These are phyloP conservation scores for Neoscytalidium dimidiatum DNA, from an alignment of 2,329 filamentous ascomycete genomes.

Conservation along the genomic window DNA sequence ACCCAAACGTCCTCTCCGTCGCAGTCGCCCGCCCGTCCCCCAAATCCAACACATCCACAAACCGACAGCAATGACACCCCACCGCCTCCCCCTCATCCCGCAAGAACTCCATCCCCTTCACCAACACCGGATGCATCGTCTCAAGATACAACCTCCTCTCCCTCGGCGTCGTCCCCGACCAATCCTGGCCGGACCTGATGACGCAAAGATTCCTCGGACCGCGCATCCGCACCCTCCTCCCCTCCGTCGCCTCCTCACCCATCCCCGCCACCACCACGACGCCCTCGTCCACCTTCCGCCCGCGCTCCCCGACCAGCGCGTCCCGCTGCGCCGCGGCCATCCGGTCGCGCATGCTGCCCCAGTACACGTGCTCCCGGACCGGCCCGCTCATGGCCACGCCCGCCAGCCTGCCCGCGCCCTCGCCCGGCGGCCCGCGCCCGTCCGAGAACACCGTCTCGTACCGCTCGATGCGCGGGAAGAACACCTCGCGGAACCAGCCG, in stretches of 20 bases:
- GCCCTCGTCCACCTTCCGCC: background rate
- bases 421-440: slow-evolving; percentile 31
- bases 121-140: slow-evolving; percentile 49
- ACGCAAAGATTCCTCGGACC: slow-evolving; percentile 45
- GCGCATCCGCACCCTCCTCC: slow-evolving; percentile 32
- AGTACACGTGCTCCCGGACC: slow-evolving; percentile 48
- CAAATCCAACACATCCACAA: slow-evolving; percentile 45
- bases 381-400: slow-evolving; percentile 38
- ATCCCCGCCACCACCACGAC: background rate
- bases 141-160: slow-evolving; percentile 48
- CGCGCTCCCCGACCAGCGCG: slow-evolving; percentile 33
- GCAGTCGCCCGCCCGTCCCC: slow-evolving; percentile 20
- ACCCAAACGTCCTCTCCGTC: slow-evolving; percentile 42
- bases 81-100: slow-evolving; percentile 46
- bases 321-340: slow-evolving; percentile 43
- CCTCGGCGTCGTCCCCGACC: slow-evolving; percentile 41
- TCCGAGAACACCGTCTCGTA: slow-evolving; percentile 49
- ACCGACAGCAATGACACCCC: slow-evolving; percentile 47
- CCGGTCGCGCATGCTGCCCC: slow-evolving; percentile 51
- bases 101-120: slow-evolving; percentile 48
- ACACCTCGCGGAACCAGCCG: slow-evolving; percentile 49
- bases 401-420: slow-evolving; percentile 48
- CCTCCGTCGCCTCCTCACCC: slow-evolving; percentile 1
- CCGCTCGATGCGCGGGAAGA: slow-evolving; percentile 45
- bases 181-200: slow-evolving; percentile 51